These are phyloP conservation scores for Hortiboletus flavorubellus DNA, from an alignment of 768 basidiomycete species.

Conservation along the genomic window DNA sequence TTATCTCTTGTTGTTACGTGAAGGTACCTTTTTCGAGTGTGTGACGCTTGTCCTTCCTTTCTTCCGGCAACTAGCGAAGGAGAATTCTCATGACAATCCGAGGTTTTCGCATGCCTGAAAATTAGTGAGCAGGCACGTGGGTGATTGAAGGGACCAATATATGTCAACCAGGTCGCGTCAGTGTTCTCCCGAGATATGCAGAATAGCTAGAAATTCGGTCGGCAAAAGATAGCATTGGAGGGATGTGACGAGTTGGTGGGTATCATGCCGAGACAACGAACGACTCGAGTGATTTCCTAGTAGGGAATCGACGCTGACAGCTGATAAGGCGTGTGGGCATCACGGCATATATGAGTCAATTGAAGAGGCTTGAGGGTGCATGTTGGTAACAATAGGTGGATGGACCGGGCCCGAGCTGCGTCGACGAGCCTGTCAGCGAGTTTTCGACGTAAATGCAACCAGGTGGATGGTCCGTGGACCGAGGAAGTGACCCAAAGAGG, in stretches of 20 bases:
- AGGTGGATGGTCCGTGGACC: background rate
- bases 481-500: background rate
- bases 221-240: background rate
- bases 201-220: no score
- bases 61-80: background rate
- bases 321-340: background rate
- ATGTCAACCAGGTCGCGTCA: background rate
- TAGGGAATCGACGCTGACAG: background rate
- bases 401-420: background rate
- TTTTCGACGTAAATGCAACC: background rate
- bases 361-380: background rate
- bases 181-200: no score
- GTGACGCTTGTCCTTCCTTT: background rate
- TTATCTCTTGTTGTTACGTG: slow-evolving; percentile 6
- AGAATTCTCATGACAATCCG: slow-evolving; percentile 1
- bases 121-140: background rate
- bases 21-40: background rate
- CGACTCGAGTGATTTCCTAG: background rate
- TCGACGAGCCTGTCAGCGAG: background rate
- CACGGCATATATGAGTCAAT: slow-evolving; percentile 1
- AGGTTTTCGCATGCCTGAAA: background rate
- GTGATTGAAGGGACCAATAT: background rate
- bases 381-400: background rate
- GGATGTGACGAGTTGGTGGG: background rate
- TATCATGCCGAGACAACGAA: background rate